phyloP scores from a whole-genome alignment of 2,329 filamentous ascomycete species.

The Microcera coccophila region DNA sequence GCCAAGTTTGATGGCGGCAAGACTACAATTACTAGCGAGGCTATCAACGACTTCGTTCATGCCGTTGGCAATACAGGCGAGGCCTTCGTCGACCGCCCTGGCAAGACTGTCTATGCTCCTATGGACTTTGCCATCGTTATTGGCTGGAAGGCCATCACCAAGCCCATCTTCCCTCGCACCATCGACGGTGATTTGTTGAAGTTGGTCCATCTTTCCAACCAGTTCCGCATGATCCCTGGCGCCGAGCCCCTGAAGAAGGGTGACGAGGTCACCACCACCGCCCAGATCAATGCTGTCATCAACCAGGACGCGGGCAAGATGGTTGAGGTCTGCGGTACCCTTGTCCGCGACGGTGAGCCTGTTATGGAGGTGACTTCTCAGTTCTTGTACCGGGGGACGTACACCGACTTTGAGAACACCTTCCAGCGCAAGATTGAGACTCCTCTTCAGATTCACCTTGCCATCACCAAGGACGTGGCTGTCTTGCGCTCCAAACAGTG shows the following conservation, averaged over 20 bases:
- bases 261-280: constrained; percentile 86
- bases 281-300: constrained; percentile 94
- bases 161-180: constrained; percentile 94
- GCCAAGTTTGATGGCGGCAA: constrained; percentile 87
- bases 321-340: constrained; percentile 99
- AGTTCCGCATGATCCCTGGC: constrained; percentile 96
- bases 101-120: constrained; percentile 88
- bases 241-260: constrained; percentile 94
- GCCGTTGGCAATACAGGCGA: constrained; percentile 97
- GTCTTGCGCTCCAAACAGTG: constrained; percentile 95
- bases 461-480: constrained; percentile 84
- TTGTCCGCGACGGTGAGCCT: constrained; percentile 73
- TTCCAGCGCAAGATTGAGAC: constrained; percentile 98
- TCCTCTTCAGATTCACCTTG: constrained; percentile 87
- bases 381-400: constrained; percentile 91
- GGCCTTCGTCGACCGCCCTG: constrained; percentile 91
- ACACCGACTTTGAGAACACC: constrained; percentile 94
- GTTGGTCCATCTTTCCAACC: constrained; percentile 93
- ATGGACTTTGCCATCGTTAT: constrained; percentile 99
- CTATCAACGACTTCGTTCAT: constrained; percentile 98
- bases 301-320: constrained; percentile 99
- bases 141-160: constrained; percentile 98
- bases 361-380: constrained; percentile 99
- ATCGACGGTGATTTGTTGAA: constrained; percentile 96
- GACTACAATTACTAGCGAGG: constrained; percentile 81